Evolutionary conservation across 257 asterid genomes (phyloP).

Genomic region (Przewalskia tangutica): DNA sequence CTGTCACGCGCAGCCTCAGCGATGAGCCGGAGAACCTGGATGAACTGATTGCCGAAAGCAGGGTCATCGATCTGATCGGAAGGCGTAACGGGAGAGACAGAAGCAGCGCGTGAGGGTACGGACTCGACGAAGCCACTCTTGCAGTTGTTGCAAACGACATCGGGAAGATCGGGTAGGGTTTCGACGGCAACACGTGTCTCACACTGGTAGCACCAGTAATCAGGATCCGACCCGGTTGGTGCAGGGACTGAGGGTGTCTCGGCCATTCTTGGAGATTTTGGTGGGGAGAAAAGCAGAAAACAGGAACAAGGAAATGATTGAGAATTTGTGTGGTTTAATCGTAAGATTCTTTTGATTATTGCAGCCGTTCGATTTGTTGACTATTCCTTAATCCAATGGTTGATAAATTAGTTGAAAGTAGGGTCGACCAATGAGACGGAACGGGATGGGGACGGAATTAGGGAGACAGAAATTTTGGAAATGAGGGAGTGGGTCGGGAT

Average conservation of each 20-base stretch:
- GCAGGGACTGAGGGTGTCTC: background rate
- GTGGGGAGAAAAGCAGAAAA: background rate
- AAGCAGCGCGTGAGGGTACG: conserved; percentile 22
- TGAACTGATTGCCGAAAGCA: conserved; percentile 43
- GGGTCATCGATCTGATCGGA: conserved; percentile 34
- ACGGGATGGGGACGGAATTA: too few species aligned
- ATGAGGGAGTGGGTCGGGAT: too few species aligned
- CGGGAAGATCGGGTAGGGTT: conserved; percentile 68
- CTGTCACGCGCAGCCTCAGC: conserved; percentile 68
- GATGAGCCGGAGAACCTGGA: conserved; percentile 68
- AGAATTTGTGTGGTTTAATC: too few species aligned
- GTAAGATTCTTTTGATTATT: too few species aligned
- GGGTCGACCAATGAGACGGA: too few species aligned
- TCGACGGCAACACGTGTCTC: conserved; percentile 75
- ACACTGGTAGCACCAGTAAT: conserved; percentile 87
- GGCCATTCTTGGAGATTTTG: background rate
- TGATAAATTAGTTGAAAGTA: too few species aligned
- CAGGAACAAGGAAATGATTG: too few species aligned
- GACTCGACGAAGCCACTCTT: conserved; percentile 78
- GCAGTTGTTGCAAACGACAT: conserved; percentile 77
- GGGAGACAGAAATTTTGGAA: too few species aligned
- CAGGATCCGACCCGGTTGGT: conserved; percentile 26
- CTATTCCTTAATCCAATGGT: too few species aligned
- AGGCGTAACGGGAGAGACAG: conserved; percentile 4
- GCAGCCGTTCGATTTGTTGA: too few species aligned